Conservation (phyloP, 495 filamentous ascomycete genomes). For the Xylaria cubensis region DNA sequence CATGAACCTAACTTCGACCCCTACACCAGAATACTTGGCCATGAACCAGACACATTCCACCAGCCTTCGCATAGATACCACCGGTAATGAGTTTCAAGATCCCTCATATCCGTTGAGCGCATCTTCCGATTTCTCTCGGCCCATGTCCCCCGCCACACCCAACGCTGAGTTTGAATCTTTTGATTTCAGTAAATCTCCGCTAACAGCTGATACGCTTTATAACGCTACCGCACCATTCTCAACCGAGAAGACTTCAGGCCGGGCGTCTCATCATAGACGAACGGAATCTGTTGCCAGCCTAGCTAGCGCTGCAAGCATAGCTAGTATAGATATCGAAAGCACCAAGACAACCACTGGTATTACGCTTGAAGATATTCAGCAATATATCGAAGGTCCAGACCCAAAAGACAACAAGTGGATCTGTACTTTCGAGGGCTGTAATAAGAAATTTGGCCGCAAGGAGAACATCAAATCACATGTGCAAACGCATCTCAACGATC, state of each 20-base stretch:
- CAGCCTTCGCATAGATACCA: conserved; percentile 57
- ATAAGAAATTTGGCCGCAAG: conserved; percentile 85
- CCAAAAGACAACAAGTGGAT: conserved; percentile 79
- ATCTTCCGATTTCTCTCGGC: conserved; percentile 43
- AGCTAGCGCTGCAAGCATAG: conserved; percentile 59
- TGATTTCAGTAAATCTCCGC: conserved; percentile 43
- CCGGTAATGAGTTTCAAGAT: conserved; percentile 45
- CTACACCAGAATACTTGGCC: conserved; percentile 61
- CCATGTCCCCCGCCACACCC: conserved; percentile 48
- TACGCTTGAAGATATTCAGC: conserved; percentile 82
- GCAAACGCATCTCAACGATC: conserved; percentile 94
- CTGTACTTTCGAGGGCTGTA: conserved; percentile 81
- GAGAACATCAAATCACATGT: conserved; percentile 99
- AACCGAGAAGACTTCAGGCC: conserved; percentile 35
- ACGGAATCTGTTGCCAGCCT: conserved; percentile 58
- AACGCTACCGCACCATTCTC: conserved; percentile 29
- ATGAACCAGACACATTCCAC: conserved; percentile 59
- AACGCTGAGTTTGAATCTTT: conserved; percentile 42
- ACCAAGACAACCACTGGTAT: conserved; percentile 74
- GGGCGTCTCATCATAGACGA: conserved; percentile 50
- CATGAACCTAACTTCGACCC: conserved; percentile 57
- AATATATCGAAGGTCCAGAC: conserved; percentile 83
- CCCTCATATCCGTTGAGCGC: conserved; percentile 33
- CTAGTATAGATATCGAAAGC: conserved; percentile 63
- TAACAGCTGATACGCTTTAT: conserved; percentile 23